Evolutionary conservation across 2,329 filamentous ascomycete genomes (phyloP).

Genomic region (Neopestalotiopsis sp.): DNA sequence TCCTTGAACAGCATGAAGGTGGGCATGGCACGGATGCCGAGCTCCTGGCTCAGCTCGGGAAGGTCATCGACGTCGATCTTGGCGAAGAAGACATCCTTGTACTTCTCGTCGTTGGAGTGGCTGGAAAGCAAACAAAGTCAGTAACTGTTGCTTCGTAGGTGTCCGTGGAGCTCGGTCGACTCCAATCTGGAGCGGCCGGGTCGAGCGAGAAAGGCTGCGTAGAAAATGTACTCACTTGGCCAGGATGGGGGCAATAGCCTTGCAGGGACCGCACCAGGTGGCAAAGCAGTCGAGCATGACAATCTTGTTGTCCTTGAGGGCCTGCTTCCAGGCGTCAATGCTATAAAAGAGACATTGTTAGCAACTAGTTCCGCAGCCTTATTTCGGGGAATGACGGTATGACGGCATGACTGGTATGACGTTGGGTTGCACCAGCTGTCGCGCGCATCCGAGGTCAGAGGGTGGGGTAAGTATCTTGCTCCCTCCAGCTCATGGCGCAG

Average conservation of each 20-base stretch:
- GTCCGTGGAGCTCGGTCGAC: neutral
- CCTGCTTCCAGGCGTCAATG: conserved; percentile 33
- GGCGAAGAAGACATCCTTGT: conserved; percentile 72
- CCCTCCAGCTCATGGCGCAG: neutral
- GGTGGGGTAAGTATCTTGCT: neutral
- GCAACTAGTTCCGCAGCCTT: neutral
- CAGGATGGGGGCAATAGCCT: conserved; percentile 80
- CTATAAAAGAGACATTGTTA: conserved; percentile 23
- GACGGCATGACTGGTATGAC: neutral
- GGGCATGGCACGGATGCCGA: conserved; percentile 88
- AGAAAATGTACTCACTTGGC: conserved; percentile 56
- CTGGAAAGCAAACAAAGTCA: conserved; percentile 41
- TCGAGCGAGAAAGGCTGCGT: neutral
- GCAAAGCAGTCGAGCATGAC: conserved; percentile 89
- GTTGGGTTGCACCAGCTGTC: neutral
- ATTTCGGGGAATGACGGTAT: neutral
- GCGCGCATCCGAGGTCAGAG: neutral
- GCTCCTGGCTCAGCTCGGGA: conserved; percentile 74
- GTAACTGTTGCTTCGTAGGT: conserved; percentile 20
- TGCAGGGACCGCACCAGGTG: conserved; percentile 94
- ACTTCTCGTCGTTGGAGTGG: conserved; percentile 61
- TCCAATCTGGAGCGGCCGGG: conserved; percentile 25
- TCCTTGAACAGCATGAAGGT: conserved; percentile 87
- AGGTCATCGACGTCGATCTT: conserved; percentile 92
- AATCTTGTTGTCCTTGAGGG: conserved; percentile 50